Percentiles rank a stretch among this genome's conserved stretches.
Evolutionary conservation across 148 eudicot genomes (phyloP).

Genomic region (Rhododendron ferrugineum): DNA sequence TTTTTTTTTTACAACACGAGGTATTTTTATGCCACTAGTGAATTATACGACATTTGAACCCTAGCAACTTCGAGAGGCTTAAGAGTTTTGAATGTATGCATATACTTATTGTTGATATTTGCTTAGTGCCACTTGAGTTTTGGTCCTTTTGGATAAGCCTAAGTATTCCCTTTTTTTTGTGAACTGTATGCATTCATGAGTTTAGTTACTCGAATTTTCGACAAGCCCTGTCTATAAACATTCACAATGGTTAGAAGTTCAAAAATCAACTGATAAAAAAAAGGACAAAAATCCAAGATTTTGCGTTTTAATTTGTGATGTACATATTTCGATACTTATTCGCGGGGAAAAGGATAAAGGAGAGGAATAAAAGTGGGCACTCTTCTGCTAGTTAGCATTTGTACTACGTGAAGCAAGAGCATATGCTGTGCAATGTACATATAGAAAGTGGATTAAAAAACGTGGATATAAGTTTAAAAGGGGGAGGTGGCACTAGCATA

Average conservation of each 20-base stretch:
- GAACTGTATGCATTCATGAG: not conserved
- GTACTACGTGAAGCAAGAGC: not conserved
- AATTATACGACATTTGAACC: not conserved
- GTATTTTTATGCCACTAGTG: not conserved
- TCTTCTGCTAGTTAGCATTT: not conserved
- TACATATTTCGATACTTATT: not conserved
- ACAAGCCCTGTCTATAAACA: not conserved
- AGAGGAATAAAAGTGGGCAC: not conserved
- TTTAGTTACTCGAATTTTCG: not conserved
- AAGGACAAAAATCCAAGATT: not conserved
- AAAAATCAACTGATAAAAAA: not conserved
- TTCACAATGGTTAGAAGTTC: too few species aligned
- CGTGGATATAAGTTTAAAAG: not conserved
- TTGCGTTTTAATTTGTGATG: not conserved
- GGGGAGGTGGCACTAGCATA: not conserved
- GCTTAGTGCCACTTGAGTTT: not conserved
- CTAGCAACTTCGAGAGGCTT: not conserved
- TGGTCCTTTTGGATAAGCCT: not conserved
- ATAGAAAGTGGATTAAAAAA: not conserved
- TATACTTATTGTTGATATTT: not conserved
- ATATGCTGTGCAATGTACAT: not conserved
- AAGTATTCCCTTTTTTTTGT: not conserved
- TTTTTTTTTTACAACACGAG: not conserved
- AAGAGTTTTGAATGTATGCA: not conserved
- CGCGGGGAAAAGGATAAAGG: not conserved